Conservation (phyloP, 2,329 filamentous ascomycete genomes). For the Hypoxylon sp. region DNA sequence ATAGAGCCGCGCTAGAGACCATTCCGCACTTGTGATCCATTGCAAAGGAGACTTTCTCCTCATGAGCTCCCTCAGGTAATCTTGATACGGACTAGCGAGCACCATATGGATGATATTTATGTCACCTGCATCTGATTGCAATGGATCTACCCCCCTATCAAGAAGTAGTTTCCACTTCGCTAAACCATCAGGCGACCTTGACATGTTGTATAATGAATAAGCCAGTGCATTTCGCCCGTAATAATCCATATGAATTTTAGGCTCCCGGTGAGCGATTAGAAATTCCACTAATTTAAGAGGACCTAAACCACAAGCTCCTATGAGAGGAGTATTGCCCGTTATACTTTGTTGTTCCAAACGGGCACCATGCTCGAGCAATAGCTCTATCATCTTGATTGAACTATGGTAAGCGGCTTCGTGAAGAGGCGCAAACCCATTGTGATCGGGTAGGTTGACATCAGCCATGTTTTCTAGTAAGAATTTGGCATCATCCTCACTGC, state of each 20-base stretch:
- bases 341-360: neutral
- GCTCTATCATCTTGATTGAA: neutral
- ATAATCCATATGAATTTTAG: neutral
- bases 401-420: neutral
- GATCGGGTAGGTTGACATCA: neutral
- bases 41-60: neutral
- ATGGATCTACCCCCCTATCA: neutral
- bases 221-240: neutral
- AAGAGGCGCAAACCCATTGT: neutral
- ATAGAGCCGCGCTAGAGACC: neutral
- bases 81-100: neutral
- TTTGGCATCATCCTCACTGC: neutral
- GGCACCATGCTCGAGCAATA: neutral
- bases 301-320: neutral
- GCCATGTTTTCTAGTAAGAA: neutral
- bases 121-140: neutral
- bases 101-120: neutral
- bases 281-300: neutral
- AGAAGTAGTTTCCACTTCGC: neutral
- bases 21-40: neutral
- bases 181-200: neutral
- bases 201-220: neutral
- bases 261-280: neutral
- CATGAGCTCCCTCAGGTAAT: neutral
- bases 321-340: neutral